Conservation (phyloP, 352 stramenopile genomes). For the Phytophthora ohioensis region DNA sequence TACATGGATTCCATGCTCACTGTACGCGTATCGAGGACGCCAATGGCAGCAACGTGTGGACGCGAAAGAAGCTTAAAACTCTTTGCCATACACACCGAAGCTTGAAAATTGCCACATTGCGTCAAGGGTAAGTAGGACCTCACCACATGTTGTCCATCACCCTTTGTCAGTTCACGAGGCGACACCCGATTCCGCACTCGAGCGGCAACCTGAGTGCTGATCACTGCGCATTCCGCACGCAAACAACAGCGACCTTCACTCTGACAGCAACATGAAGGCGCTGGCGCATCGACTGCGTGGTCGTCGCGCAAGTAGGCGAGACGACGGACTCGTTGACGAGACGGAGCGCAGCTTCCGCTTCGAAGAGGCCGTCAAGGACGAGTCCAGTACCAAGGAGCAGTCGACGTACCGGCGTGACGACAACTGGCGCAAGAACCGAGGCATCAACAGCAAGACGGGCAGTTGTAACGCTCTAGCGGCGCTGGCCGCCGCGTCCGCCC, state of each 20-base stretch:
- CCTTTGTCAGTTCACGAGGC: slow-evolving; percentile 22
- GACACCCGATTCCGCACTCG: slow-evolving; percentile 5
- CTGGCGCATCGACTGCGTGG: slow-evolving; percentile 45
- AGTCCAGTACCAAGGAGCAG: neutral
- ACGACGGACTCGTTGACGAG: slow-evolving; percentile 15
- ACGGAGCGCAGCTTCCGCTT: slow-evolving; percentile 27
- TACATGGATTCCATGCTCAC: neutral
- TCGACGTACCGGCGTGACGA: slow-evolving; percentile 11
- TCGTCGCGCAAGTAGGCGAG: slow-evolving; percentile 24
- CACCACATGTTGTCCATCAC: slow-evolving; percentile 20
- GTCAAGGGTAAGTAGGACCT: slow-evolving; percentile 26
- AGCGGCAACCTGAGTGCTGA: neutral
- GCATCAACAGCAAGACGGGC: slow-evolving; percentile 36
- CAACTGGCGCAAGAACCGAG: slow-evolving; percentile 31
- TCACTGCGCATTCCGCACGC: slow-evolving; percentile 20
- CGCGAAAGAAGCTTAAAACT: slow-evolving; percentile 32
- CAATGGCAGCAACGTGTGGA: slow-evolving; percentile 25
- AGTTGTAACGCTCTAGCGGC: slow-evolving; percentile 20
- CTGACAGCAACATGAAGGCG: slow-evolving; percentile 42
- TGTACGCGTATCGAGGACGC: slow-evolving; percentile 1
- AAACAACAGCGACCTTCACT: slow-evolving; percentile 13
- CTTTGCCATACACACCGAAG: slow-evolving; percentile 5
- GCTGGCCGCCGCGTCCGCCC: neutral
- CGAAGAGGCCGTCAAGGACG: slow-evolving; percentile 16
- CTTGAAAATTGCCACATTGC: slow-evolving; percentile 30